Base-by-base conservation (phyloP, 1,284 basidiomycete species). In the Thelephora terrestris region DNA sequence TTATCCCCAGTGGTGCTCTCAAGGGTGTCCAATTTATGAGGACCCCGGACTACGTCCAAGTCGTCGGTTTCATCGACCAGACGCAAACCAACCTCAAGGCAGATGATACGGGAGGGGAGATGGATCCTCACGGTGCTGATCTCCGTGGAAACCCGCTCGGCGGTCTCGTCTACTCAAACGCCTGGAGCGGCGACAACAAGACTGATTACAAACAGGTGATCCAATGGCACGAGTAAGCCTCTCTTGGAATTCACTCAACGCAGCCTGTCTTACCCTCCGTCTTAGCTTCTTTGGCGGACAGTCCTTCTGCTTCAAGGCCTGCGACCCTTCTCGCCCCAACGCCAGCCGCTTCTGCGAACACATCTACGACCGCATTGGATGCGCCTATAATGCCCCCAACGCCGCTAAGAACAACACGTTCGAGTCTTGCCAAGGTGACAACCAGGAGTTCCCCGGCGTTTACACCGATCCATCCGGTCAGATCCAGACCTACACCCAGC, bases 101-200 rank as follows among this genome's bases (percentile, higher is more conserved):
- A 0, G 65, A 55, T n/a, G 85, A 89, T 57, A 74, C 58, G 20
- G 85, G 85, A 58, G 84, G 84, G 48, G 81, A 83, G 61, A 67
- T 82, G 37, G 81, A 83, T 58, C 74, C 78, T 47, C 70, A 76
- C 52, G 80, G 79, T 52, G 48, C 47, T 7, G 57, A 61, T 29
- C 25, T 67, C 65, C 67, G 70, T 52, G 75, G 75, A 45, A 78
- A 77, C 63, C 74, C 75, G 17, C 67, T 78, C 40, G 76, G 75
- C 53, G 73, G 69, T 45, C 57, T 76, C 35, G 61, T 76, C 10
- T 79, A 73, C 61, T 68, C 73, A 43, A 75, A 70, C 55, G 68
- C 64, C 21, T 73, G 72, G 63, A 54, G 58, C 20, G 54, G 52
- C 47, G 58, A 58, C 51, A 61, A 57, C 49, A 59, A 63, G 10